A percentile compares a stretch with the other conserved stretches of the same genome.
Evolutionary conservation across 805 yeast genomes (phyloP).

Genomic region (Starmerella roubikii): DNA sequence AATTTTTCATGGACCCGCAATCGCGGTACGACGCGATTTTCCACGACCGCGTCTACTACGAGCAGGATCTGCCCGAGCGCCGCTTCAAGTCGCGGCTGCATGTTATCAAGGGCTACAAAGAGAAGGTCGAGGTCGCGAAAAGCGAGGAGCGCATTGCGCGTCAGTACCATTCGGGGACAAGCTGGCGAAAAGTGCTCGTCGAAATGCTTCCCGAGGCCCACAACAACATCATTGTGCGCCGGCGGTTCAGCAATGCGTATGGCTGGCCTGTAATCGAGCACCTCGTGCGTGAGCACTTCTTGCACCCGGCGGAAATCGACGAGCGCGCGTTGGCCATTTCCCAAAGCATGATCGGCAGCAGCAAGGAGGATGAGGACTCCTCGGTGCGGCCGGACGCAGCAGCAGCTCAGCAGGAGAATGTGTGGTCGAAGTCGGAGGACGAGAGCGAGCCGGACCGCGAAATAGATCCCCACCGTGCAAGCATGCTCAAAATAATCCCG

Average conservation of each 20-base stretch:
- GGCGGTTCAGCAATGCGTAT: slow-evolving; percentile 81
- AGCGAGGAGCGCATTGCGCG: slow-evolving; percentile 75
- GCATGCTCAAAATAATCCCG: slow-evolving; percentile 14
- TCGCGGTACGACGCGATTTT: slow-evolving; percentile 53
- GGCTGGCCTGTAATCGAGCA: slow-evolving; percentile 93
- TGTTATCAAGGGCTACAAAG: slow-evolving; percentile 5
- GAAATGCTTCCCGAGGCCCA: slow-evolving; percentile 86
- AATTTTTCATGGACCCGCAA: slow-evolving; percentile 54
- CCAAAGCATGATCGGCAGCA: neutral
- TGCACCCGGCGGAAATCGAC: slow-evolving; percentile 3
- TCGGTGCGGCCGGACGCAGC: neutral
- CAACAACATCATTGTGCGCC: slow-evolving; percentile 76
- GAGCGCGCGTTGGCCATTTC: neutral
- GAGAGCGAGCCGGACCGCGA: slow-evolving; percentile 6
- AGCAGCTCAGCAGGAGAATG: neutral
- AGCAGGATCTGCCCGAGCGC: slow-evolving; percentile 49
- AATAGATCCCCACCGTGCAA: slow-evolving; percentile 11
- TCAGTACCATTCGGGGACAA: slow-evolving; percentile 68
- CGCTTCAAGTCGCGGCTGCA: slow-evolving; percentile 22
- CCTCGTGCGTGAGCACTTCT: slow-evolving; percentile 53
- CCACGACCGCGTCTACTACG: slow-evolving; percentile 68
- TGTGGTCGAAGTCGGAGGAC: slow-evolving; percentile 10
- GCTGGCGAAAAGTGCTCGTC: slow-evolving; percentile 87
- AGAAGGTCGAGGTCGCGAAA: slow-evolving; percentile 26
- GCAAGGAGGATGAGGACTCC: neutral